Percentiles rank a stretch among this genome's conserved stretches.
phyloP scores from a whole-genome alignment of 768 basidiomycete genomes.

The Asterophora parasitica region DNA sequence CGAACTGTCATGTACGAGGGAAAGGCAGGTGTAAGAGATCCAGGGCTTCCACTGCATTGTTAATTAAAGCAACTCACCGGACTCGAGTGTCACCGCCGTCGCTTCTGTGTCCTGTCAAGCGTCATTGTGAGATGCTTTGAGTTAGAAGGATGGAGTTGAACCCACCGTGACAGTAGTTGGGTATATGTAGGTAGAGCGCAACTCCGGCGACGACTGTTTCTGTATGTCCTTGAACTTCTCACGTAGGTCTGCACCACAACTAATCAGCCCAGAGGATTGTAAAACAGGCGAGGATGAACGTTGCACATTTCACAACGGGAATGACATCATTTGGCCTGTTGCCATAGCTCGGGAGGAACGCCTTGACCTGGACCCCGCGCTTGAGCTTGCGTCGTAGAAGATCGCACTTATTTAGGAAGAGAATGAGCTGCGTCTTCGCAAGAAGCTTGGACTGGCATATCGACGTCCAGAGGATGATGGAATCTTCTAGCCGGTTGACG shows the following conservation, averaged over 20 bases:
- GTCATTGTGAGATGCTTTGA: neutral
- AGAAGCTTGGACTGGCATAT: slow-evolving; percentile 65
- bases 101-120: slow-evolving; percentile 51
- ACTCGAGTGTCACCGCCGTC: slow-evolving; percentile 55
- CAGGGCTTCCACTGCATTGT: neutral
- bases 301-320: slow-evolving; percentile 58
- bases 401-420: slow-evolving; percentile 70
- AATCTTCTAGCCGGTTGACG: slow-evolving; percentile 73
- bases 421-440: slow-evolving; percentile 52
- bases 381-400: slow-evolving; percentile 61
- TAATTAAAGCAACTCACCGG: slow-evolving; percentile 29
- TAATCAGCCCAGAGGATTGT: neutral
- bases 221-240: slow-evolving; percentile 68
- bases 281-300: slow-evolving; percentile 10
- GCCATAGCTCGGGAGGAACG: slow-evolving; percentile 62
- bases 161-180: slow-evolving; percentile 66
- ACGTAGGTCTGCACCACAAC: slow-evolving; percentile 44
- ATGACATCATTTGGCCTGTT: slow-evolving; percentile 64
- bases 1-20: slow-evolving; percentile 35
- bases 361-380: slow-evolving; percentile 50
- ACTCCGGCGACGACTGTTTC: slow-evolving; percentile 49
- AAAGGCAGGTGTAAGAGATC: neutral
- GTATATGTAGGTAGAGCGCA: slow-evolving; percentile 58
- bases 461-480: slow-evolving; percentile 65
- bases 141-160: slow-evolving; percentile 11